Evolutionary conservation across 768 basidiomycete genomes (phyloP).

Genomic region (Vararia minispora): DNA sequence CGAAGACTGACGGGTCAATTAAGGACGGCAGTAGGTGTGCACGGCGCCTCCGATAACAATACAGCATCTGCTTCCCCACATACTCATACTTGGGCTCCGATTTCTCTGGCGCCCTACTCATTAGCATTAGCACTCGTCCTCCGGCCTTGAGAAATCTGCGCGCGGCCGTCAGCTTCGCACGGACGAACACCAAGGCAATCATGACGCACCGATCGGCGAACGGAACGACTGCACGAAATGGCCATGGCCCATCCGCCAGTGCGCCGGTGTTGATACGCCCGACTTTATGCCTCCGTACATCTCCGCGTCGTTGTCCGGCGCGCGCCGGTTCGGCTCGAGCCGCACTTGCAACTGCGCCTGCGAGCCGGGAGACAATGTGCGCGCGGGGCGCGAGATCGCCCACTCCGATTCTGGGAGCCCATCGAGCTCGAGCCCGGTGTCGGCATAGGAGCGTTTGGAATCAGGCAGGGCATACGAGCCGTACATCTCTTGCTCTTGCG

Average conservation of each 20-base stretch:
- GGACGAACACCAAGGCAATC: too few species aligned
- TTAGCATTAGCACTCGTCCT: too few species aligned
- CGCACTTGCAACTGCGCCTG: not conserved
- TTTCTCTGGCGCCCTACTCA: too few species aligned
- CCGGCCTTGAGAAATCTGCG: too few species aligned
- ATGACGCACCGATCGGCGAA: conserved; percentile 8
- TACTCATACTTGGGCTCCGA: too few species aligned
- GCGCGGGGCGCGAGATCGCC: not conserved
- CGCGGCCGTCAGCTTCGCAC: too few species aligned
- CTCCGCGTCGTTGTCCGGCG: not conserved
- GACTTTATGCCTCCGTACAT: not conserved
- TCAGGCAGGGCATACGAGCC: conserved; percentile 10
- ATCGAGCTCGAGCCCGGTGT: not conserved
- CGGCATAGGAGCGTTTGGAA: not conserved
- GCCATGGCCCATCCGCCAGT: not conserved
- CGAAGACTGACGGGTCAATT: too few species aligned
- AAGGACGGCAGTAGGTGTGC: too few species aligned
- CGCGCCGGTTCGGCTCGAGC: conserved; percentile 11
- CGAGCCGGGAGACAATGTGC: not conserved
- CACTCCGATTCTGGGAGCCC: not conserved
- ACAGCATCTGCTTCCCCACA: too few species aligned
- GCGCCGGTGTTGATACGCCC: conserved; percentile 6
- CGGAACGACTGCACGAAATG: conserved; percentile 1
- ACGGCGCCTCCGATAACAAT: too few species aligned
- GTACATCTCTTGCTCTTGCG: conserved; percentile 13